A percentile compares a stretch with the other conserved stretches of the same genome.
These are phyloP conservation scores for Endocarpon pusillum DNA, from an alignment of 495 filamentous ascomycete genomes.

Conservation along the genomic window DNA sequence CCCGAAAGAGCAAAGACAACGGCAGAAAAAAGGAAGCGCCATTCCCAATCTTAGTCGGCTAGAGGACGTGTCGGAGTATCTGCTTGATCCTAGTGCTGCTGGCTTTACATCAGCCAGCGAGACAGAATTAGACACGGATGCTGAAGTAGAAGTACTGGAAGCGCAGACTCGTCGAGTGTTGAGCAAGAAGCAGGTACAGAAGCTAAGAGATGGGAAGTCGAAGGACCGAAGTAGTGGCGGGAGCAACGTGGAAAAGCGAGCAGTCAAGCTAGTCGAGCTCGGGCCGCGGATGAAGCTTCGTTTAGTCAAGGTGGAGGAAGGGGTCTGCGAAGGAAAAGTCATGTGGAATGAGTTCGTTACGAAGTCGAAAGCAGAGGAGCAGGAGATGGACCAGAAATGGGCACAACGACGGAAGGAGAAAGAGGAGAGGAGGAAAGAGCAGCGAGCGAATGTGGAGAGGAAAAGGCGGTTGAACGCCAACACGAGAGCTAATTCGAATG, in stretches of 20 bases:
- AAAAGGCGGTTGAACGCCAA: slow-evolving; percentile 50
- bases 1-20: slow-evolving; percentile 58
- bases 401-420: slow-evolving; percentile 61
- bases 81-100: slow-evolving; percentile 67
- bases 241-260: slow-evolving; percentile 54
- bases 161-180: slow-evolving; percentile 51
- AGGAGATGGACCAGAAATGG: slow-evolving; percentile 65
- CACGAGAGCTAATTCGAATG: slow-evolving; percentile 22
- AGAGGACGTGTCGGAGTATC: slow-evolving; percentile 87
- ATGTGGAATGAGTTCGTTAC: slow-evolving; percentile 94
- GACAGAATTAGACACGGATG: slow-evolving; percentile 83
- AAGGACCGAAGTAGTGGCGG: slow-evolving; percentile 9
- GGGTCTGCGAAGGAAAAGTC: slow-evolving; percentile 72
- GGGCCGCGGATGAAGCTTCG: slow-evolving; percentile 80
- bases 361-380: slow-evolving; percentile 64
- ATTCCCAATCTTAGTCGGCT: slow-evolving; percentile 82
- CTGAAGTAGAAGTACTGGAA: slow-evolving; percentile 82
- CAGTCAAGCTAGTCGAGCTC: slow-evolving; percentile 79
- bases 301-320: slow-evolving; percentile 92
- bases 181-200: slow-evolving; percentile 31
- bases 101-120: slow-evolving; percentile 89
- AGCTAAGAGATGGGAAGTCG: slow-evolving; percentile 11
- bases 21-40: slow-evolving; percentile 44
- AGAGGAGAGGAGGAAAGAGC: slow-evolving; percentile 59
- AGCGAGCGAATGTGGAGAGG: slow-evolving; percentile 74